phyloP scores from a whole-genome alignment of 2,329 filamentous ascomycete species.

The Aspergillus clavatus region DNA sequence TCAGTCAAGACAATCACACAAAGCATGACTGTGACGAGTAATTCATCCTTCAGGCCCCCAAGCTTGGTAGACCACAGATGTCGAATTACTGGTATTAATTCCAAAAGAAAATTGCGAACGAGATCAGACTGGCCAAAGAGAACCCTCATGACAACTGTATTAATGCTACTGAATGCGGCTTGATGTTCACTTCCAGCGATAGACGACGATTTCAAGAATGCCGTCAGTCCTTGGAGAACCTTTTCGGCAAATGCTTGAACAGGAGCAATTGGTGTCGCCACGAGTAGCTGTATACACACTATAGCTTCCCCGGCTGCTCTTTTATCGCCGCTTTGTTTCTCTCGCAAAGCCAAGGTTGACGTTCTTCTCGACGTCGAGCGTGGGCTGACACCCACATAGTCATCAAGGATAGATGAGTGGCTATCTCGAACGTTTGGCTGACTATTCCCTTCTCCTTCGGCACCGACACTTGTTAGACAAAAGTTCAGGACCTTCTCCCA shows the following conservation, averaged over 20 bases:
- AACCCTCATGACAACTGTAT: constrained; percentile 61
- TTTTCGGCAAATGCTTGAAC: constrained; percentile 52
- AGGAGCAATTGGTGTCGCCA: constrained; percentile 64
- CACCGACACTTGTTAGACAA: constrained; percentile 57
- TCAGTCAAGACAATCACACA: constrained; percentile 58
- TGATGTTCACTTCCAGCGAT: constrained; percentile 63
- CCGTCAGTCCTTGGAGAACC: constrained; percentile 54
- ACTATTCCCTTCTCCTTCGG: constrained; percentile 22
- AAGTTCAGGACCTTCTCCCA: constrained; percentile 71
- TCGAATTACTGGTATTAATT: constrained; percentile 65
- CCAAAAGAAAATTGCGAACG: constrained; percentile 55
- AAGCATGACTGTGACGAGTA: constrained; percentile 66
- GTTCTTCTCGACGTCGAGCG: constrained; percentile 28
- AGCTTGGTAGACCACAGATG: constrained; percentile 74
- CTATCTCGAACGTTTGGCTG: constrained; percentile 28
- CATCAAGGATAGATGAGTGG: constrained; percentile 24
- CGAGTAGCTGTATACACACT: constrained; percentile 60
- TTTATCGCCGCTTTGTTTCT: constrained; percentile 26
- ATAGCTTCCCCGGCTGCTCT: constrained; percentile 53
- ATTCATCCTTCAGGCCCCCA: constrained; percentile 65
- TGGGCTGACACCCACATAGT: constrained; percentile 20
- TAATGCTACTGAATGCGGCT: constrained; percentile 69
- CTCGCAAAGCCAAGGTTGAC: constrained; percentile 22
- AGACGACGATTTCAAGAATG: constrained; percentile 58
- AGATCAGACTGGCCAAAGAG: constrained; percentile 65